Evolutionary conservation across 1,284 basidiomycete genomes (phyloP).

Genomic region (Paramarasmius palmivorus): DNA sequence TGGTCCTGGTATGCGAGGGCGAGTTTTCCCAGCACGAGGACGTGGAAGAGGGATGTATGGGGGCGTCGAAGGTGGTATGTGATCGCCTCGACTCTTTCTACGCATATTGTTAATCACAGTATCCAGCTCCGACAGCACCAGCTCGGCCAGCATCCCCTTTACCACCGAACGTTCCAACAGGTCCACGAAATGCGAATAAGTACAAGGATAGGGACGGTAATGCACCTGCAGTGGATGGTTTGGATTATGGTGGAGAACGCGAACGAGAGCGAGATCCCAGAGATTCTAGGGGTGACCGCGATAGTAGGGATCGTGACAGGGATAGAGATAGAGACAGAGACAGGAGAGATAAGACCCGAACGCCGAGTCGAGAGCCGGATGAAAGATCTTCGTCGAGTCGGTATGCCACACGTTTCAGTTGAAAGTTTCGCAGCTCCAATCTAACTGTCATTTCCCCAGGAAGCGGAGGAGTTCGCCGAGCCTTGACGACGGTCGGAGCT

Average conservation of each 20-base stretch:
- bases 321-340: constrained; percentile 30
- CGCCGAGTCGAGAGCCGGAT: constrained; percentile 58
- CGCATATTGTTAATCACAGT: background rate
- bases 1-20: constrained; percentile 26
- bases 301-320: constrained; percentile 22
- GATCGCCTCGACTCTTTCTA: constrained; percentile 8
- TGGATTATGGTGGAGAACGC: constrained; percentile 71
- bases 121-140: constrained; percentile 48
- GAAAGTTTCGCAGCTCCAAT: too few species aligned
- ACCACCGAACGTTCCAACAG: constrained; percentile 81
- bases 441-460: background rate
- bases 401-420: constrained; percentile 26
- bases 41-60: constrained; percentile 42
- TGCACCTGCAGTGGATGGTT: constrained; percentile 77
- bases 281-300: constrained; percentile 22
- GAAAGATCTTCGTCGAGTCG: constrained; percentile 50
- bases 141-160: constrained; percentile 76
- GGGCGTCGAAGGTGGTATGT: constrained; percentile 39
- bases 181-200: constrained; percentile 82
- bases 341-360: constrained; percentile 45
- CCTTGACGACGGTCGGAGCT: too few species aligned
- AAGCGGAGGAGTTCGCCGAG: background rate
- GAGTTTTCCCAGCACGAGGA: constrained; percentile 48
- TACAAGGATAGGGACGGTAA: constrained; percentile 85
- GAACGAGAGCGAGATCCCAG: constrained; percentile 3